phyloP scores from a whole-genome alignment of 2,329 filamentous ascomycete genomes.

The Nemania sp. region DNA sequence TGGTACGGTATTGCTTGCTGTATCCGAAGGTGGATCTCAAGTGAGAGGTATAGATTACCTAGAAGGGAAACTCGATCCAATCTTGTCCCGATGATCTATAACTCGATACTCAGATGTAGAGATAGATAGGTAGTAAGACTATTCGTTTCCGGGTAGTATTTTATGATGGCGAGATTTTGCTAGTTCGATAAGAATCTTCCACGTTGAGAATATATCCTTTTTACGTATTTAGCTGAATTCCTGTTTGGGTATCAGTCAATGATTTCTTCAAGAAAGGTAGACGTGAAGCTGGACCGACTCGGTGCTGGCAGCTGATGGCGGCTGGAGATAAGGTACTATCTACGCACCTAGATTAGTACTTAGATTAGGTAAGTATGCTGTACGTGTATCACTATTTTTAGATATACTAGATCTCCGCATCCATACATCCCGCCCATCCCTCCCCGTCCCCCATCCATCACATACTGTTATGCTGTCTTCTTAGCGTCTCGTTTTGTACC shows the following conservation, averaged over 20 bases:
- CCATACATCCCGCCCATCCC: not conserved
- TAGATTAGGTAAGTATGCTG: not conserved
- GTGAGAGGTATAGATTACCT: slow-evolving; percentile 12
- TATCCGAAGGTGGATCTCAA: not conserved
- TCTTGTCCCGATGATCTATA: not conserved
- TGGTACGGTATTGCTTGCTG: slow-evolving; percentile 2
- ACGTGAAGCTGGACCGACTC: slow-evolving; percentile 1
- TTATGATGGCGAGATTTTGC: not conserved
- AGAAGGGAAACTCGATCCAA: slow-evolving; percentile 8
- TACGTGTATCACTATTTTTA: not conserved
- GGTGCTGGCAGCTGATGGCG: not conserved
- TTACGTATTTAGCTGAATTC: not conserved
- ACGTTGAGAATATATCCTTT: not conserved
- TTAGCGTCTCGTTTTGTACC: not conserved
- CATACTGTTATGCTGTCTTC: too few species aligned
- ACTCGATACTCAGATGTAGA: not conserved
- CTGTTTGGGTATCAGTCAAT: not conserved
- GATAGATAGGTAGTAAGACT: too few species aligned
- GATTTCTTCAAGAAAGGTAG: not conserved
- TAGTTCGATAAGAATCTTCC: too few species aligned
- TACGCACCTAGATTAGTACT: too few species aligned
- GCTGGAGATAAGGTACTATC: slow-evolving; percentile 1
- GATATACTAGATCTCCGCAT: not conserved
- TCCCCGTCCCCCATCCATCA: too few species aligned
- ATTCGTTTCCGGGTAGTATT: too few species aligned